Conservation (phyloP, 2,329 filamentous ascomycete genomes). For the Colletotrichum eleusines region DNA sequence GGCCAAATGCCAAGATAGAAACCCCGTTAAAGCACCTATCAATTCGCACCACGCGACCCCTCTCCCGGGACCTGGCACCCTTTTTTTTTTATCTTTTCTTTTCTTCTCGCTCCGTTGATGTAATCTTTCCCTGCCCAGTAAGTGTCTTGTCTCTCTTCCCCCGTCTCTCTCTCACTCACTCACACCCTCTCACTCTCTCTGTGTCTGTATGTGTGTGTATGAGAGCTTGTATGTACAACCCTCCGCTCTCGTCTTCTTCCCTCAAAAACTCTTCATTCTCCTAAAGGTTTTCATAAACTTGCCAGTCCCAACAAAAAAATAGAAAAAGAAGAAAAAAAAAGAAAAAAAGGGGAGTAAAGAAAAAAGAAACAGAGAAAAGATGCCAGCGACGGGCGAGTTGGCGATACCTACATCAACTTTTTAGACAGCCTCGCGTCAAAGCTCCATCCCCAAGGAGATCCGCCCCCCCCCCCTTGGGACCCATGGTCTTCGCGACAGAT, state of each 20-base stretch:
- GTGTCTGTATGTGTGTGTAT: background rate
- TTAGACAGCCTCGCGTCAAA: background rate
- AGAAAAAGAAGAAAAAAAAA: background rate
- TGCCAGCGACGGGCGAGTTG: conserved; percentile 4
- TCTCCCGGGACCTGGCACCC: background rate
- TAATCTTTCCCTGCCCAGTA: conserved; percentile 22
- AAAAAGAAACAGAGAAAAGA: background rate
- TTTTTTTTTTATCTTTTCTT: background rate
- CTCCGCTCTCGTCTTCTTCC: background rate
- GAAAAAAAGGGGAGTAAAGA: background rate
- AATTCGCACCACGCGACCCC: conserved; percentile 40
- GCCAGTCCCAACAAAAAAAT: background rate
- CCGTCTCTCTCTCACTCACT: too few species aligned
- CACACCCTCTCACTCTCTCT: background rate
- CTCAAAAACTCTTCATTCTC: background rate
- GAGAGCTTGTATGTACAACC: background rate
- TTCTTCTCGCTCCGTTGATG: conserved; percentile 23
- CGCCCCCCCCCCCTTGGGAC: too few species aligned
- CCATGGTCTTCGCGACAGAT: conserved; percentile 2
- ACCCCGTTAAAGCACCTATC: conserved; percentile 32
- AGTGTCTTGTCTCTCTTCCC: background rate
- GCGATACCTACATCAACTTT: background rate
- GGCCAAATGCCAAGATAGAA: conserved; percentile 23
- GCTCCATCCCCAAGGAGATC: background rate
- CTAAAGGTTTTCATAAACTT: background rate